Conservation (phyloP, 768 basidiomycete species). For the Xerocomellus amylosporus region DNA sequence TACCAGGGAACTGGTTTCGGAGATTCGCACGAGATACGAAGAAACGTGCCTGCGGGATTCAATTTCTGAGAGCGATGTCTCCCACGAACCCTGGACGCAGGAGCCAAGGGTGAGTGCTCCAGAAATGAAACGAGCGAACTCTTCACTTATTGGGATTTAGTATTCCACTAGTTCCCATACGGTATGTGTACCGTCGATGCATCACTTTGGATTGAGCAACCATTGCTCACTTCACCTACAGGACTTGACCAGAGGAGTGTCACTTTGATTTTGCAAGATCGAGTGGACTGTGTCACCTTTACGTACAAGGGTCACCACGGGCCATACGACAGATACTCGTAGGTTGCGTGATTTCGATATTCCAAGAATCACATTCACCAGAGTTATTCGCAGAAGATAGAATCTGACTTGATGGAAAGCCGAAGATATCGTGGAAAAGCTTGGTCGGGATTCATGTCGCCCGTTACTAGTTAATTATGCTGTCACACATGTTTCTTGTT, state of each 20-base stretch:
- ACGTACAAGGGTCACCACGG: no score
- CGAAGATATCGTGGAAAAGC: no score
- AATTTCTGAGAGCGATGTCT: neutral
- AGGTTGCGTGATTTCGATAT: no score
- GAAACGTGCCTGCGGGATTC: neutral
- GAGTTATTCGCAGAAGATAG: no score
- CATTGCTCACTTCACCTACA: neutral
- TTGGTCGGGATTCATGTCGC: no score
- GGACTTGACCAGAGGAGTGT: constrained; percentile 12
- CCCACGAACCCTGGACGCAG: constrained; percentile 9
- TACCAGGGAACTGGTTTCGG: constrained; percentile 14
- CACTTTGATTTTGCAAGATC: constrained; percentile 7
- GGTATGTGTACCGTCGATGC: constrained; percentile 2
- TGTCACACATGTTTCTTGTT: no score
- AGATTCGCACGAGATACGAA: constrained; percentile 14
- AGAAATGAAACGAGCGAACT: neutral
- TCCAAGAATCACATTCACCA: no score
- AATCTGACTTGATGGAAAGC: no score
- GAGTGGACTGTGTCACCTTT: neutral
- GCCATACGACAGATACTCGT: no score
- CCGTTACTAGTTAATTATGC: no score
- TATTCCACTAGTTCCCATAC: constrained; percentile 4
- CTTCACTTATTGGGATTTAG: constrained; percentile 4
- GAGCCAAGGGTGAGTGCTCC: constrained; percentile 21
- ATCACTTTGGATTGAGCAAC: neutral